Base-by-base conservation (phyloP, 1,284 basidiomycete species). In the Volvariella volvacea region DNA sequence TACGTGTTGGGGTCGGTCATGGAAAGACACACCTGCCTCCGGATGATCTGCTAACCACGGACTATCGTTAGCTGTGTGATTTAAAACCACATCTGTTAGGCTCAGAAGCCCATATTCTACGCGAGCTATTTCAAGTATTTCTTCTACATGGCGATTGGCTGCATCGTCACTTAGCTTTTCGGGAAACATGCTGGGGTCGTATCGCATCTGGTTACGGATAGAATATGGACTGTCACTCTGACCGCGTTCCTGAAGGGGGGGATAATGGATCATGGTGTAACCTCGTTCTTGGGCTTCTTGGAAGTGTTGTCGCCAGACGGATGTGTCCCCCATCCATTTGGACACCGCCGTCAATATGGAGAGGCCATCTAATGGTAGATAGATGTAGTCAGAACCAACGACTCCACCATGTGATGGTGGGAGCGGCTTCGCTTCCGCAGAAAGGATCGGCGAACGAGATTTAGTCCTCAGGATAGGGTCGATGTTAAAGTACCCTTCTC, bases 221-320 rank as follows among this genome's bases (percentile, higher is more conserved):
- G 90, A 93, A 63, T 96, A 97, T 0, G 94, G 93, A 54, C 89
- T 92, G 48, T 87, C 78, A 51, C 88, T 92, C 53, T 81, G 76
- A 21, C 93, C 94, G 25, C 92, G 73, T 57, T 90, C 84, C 61
- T 97, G 93, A 12, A 97, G 70, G 0, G 93, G 93, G 1, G 93
- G 90, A 72, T 89, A 97, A 60, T 97, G 94, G 36, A 97, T 68
- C 88, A 94, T 92, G 52, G 92, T 97, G 71, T 97, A 97, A 0
- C 94, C 93, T 42, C 93, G 73, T 48, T 89, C 75, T 47, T 81
- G 79, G 3, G 90, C 87, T 63, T 93, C 90, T 42, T 77, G 73
- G 52, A 94, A 87, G 58, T 90, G 79, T 4, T 74, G 71, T 38
- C 69, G 74, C 93, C 94, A 97, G 25, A 80, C 68, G 9, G 67